A percentile compares a stretch with the other conserved stretches of the same genome.
phyloP scores from a whole-genome alignment of 345 rosid genomes.

The Pugionium dolabratum region DNA sequence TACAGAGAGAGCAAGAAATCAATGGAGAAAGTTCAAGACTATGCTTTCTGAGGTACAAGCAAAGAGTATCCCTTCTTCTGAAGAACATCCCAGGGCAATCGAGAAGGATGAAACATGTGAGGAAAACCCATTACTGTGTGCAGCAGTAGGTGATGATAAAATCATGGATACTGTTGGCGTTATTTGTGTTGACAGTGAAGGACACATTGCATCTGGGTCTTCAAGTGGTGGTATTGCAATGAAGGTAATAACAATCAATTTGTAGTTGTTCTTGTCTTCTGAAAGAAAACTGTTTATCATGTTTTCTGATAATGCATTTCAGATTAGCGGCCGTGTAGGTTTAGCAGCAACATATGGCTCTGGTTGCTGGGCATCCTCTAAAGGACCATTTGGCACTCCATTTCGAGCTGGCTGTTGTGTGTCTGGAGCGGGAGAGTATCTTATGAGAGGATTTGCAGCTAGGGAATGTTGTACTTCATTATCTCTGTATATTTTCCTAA shows the following conservation, averaged over 20 bases:
- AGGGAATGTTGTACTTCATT: conserved; percentile 80
- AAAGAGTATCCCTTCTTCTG: conserved; percentile 32
- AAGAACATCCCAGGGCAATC: conserved; percentile 25
- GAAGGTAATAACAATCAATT: conserved; percentile 54
- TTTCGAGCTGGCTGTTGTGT: conserved; percentile 80
- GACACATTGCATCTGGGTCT: conserved; percentile 79
- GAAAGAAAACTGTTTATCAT: background rate
- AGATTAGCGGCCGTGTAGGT: conserved; percentile 95
- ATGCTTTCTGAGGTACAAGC: conserved; percentile 64
- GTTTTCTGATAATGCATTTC: conserved; percentile 23
- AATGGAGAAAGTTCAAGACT: conserved; percentile 68
- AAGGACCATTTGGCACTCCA: conserved; percentile 70
- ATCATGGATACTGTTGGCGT: conserved; percentile 94
- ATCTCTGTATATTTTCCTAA: conserved; percentile 54
- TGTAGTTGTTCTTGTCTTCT: conserved; percentile 2
- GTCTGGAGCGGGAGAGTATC: conserved; percentile 86
- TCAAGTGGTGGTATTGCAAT: conserved; percentile 96
- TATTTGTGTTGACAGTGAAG: conserved; percentile 82
- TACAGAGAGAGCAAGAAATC: conserved; percentile 73
- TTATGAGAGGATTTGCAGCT: conserved; percentile 94
- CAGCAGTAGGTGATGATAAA: conserved; percentile 49
- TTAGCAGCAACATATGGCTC: conserved; percentile 89
- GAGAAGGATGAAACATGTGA: conserved; percentile 43
- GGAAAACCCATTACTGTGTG: conserved; percentile 5
- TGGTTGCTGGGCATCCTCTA: conserved; percentile 94